These are phyloP conservation scores for Triglochin maritima DNA, from an alignment of 106 monocot species.

Conservation along the genomic window DNA sequence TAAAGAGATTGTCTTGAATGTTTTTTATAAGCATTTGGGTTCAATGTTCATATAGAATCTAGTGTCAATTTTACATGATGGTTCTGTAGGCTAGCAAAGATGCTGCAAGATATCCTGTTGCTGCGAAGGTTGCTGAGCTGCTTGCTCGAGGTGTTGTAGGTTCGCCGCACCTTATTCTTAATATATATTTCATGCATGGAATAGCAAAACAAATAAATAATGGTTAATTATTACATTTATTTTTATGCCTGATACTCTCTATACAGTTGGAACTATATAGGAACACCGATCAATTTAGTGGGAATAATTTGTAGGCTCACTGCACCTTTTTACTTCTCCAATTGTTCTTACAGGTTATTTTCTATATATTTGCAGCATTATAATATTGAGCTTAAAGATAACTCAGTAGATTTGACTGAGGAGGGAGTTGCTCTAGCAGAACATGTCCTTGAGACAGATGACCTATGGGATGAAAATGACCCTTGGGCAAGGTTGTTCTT, in stretches of 20 bases:
- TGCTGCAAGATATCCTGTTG: constrained; percentile 92
- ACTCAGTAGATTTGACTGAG: constrained; percentile 85
- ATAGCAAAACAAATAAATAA: too few species aligned
- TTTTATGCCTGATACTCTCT: too few species aligned
- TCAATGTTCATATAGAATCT: too few species aligned
- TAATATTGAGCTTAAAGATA: constrained; percentile 80
- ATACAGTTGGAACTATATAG: too few species aligned
- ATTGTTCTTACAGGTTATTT: too few species aligned
- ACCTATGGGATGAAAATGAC: constrained; percentile 99
- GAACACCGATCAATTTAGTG: too few species aligned
- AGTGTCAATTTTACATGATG: background rate
- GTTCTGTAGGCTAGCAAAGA: constrained; percentile 70
- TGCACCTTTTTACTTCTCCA: background rate
- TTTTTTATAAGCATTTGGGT: background rate
- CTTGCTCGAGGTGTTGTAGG: constrained; percentile 71
- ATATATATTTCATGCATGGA: background rate
- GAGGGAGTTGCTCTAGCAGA: constrained; percentile 90
- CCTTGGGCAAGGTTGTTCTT: constrained; percentile 87
- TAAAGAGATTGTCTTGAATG: constrained; percentile 6
- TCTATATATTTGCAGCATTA: constrained; percentile 61
- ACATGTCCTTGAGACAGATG: constrained; percentile 85
- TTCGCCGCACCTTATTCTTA: constrained; percentile 3
- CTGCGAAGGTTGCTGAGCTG: constrained; percentile 91
- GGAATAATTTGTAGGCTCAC: background rate
- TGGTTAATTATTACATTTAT: too few species aligned